phyloP scores from a whole-genome alignment of 2,329 filamentous ascomycete species.

The Byssoonygena ceratinophila region DNA sequence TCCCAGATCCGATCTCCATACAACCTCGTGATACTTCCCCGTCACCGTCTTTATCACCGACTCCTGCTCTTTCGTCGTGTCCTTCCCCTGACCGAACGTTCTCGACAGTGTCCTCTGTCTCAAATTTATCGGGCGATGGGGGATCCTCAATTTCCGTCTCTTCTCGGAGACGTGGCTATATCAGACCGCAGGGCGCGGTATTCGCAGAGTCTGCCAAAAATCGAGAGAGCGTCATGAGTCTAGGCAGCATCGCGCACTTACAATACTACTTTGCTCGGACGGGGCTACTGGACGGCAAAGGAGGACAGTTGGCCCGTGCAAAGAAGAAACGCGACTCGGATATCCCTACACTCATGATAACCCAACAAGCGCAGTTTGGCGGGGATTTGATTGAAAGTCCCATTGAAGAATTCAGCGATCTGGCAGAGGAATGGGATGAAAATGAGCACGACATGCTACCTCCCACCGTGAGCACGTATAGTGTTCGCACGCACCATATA shows the following conservation, averaged over 20 bases:
- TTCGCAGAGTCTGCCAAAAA: slow-evolving; percentile 85
- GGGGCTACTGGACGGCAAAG: slow-evolving; percentile 84
- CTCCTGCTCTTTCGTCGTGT: slow-evolving; percentile 36
- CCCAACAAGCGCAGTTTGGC: slow-evolving; percentile 31
- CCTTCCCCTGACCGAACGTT: slow-evolving; percentile 38
- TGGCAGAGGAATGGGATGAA: slow-evolving; percentile 38
- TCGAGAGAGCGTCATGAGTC: slow-evolving; percentile 86
- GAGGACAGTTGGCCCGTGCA: slow-evolving; percentile 69
- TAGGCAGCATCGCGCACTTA: slow-evolving; percentile 92
- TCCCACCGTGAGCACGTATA: slow-evolving; percentile 95
- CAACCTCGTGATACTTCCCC: slow-evolving; percentile 28
- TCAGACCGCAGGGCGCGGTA: slow-evolving; percentile 73
- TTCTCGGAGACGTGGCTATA: slow-evolving; percentile 63
- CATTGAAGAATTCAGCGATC: slow-evolving; percentile 29
- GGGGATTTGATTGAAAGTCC: slow-evolving; percentile 44
- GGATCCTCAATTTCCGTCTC: slow-evolving; percentile 35
- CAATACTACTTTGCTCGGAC: slow-evolving; percentile 98
- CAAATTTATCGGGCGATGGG: slow-evolving; percentile 37
- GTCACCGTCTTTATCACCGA: slow-evolving; percentile 34
- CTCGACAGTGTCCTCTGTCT: slow-evolving; percentile 38
- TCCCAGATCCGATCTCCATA: slow-evolving; percentile 15
- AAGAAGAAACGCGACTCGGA: slow-evolving; percentile 43
- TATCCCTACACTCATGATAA: slow-evolving; percentile 33
- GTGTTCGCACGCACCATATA: slow-evolving; percentile 67
- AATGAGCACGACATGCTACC: slow-evolving; percentile 71